phyloP scores from a whole-genome alignment of 305 asterid species.

The Nicotiana rustica region DNA sequence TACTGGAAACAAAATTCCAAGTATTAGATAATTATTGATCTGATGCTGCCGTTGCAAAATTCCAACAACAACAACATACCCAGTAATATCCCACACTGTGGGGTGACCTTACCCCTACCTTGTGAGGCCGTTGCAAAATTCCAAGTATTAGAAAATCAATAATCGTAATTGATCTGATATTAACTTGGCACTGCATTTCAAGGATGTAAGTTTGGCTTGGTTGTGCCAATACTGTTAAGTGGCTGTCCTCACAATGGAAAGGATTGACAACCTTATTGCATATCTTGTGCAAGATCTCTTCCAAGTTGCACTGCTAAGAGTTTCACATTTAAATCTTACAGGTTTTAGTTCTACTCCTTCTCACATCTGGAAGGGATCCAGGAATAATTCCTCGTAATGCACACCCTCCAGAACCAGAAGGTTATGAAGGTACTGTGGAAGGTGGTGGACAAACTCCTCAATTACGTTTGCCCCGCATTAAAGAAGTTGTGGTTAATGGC shows the following conservation, averaged over 20 bases:
- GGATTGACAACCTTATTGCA: constrained; percentile 21
- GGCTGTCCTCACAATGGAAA: neutral
- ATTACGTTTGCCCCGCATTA: constrained; percentile 80
- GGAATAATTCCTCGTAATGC: constrained; percentile 95
- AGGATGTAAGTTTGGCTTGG: neutral
- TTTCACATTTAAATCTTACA: constrained; percentile 44
- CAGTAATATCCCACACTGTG: too few species aligned
- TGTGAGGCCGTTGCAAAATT: neutral
- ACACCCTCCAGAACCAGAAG: constrained; percentile 98
- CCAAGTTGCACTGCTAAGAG: constrained; percentile 19
- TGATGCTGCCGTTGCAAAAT: neutral
- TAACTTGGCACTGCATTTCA: neutral
- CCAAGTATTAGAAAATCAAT: constrained; percentile 5
- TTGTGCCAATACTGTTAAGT: neutral
- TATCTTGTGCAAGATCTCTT: neutral
- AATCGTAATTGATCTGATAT: neutral
- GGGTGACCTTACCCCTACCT: too few species aligned
- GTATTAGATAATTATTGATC: neutral
- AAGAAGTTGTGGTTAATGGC: constrained; percentile 92
- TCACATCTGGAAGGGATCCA: constrained; percentile 97
- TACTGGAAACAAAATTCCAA: constrained; percentile 6
- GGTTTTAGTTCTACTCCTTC: constrained; percentile 87
- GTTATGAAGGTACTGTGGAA: constrained; percentile 69
- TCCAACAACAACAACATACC: neutral
- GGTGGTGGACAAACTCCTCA: constrained; percentile 90